Evolutionary conservation across 768 basidiomycete species (phyloP).

Genomic region (Piloderma croceum): DNA sequence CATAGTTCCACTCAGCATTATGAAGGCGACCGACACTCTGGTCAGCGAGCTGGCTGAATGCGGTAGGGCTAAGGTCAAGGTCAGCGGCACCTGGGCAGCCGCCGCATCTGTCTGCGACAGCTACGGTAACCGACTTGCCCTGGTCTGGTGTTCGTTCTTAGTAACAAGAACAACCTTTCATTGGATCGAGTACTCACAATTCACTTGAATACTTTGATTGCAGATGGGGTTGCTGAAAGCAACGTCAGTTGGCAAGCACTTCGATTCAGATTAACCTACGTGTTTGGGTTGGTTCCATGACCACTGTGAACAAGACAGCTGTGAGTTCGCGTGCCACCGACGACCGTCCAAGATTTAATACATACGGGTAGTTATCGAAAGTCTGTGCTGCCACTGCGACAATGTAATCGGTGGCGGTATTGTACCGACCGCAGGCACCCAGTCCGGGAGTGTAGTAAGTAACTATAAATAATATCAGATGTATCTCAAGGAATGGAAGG

Average conservation of each 20-base stretch:
- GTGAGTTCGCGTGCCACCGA: too few species aligned
- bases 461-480: too few species aligned
- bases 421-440: conserved; percentile 1
- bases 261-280: too few species aligned
- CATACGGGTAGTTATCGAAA: conserved; percentile 2
- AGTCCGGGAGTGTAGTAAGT: not conserved
- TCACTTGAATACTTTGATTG: too few species aligned
- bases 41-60: conserved; percentile 47
- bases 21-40: conserved; percentile 45
- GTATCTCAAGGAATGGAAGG: not conserved
- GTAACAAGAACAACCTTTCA: too few species aligned
- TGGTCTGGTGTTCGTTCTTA: too few species aligned
- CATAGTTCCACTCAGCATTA: conserved; percentile 47
- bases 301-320: too few species aligned
- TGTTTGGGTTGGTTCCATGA: too few species aligned
- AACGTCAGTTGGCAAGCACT: too few species aligned
- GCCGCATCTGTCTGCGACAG: conserved; percentile 57
- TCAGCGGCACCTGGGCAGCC: conserved; percentile 45
- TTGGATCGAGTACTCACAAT: too few species aligned
- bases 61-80: conserved; percentile 60
- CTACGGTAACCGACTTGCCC: conserved; percentile 44
- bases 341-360: too few species aligned
- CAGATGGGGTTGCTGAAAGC: too few species aligned
- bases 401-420: conserved; percentile 2
- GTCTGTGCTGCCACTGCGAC: conserved; percentile 1